Evolutionary conservation across 768 basidiomycete species (phyloP), one percentile per base, ranked within the genome.

Genomic region (Dentipellis sp.): DNA sequence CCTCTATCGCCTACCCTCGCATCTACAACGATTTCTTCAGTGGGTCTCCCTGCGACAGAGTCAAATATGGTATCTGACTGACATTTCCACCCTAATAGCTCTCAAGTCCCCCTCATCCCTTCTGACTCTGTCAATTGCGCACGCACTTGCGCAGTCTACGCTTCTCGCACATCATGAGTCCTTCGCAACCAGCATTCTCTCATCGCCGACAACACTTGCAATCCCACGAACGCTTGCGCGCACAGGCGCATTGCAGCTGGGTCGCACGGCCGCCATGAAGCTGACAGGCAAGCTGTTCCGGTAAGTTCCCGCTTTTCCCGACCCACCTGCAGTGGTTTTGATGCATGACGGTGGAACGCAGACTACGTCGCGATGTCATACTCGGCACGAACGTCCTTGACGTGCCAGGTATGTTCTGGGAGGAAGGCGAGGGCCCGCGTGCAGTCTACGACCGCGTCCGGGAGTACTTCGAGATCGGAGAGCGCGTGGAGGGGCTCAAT

Each of bases 1-100:
- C 87, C 3, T 71, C 83, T 54, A 91, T 94, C 10, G 77, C 81
- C 0, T 92, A 87, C 63, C 94, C 94, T 14, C 81, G 94, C 48
- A 94, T 97, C 60, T 97, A 91, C 72, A 95, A 97, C 59, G 94
- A 95, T 68, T 91, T 94, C 72, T 95, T 94, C 72, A 94, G 93
- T 94, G 65, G 62, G 87, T 76, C 34, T 52, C 21, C 34, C 7
- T 59, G 9, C 37, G 34, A 29, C 6, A 5, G n/a, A 29, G 29
- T 29, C 6, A 6, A 29, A 29, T 29, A 29, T 29, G 29, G 6
- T 29, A 29, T 29, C 3, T 29, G 6, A 29, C 6, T 23, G 50
- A 37, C 19, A 12, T 42, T 50, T 19, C 50, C 9, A 50, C 47
- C 23, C 16, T n/a, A n/a, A 21, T 61, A 94, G 93, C 94, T 3